phyloP scores from a whole-genome alignment of 306 rosid species.

The Acmispon strigosus region DNA sequence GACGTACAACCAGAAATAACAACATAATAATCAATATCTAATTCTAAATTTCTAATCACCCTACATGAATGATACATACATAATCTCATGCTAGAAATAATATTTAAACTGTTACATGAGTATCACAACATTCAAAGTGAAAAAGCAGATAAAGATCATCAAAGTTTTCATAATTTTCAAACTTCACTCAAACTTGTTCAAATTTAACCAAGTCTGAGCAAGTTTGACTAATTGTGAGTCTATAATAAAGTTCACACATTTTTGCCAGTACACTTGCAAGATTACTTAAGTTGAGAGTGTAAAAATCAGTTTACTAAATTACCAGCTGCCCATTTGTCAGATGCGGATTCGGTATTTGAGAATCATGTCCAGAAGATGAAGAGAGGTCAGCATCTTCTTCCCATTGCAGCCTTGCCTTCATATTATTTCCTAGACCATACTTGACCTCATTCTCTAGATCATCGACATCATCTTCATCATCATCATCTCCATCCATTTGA shows the following conservation, averaged over 20 bases:
- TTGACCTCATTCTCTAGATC: slow-evolving; percentile 79
- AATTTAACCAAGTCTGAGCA: not conserved
- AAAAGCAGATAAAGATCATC: not conserved
- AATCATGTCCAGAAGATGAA: slow-evolving; percentile 83
- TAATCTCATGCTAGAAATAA: not conserved
- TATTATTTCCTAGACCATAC: slow-evolving; percentile 50
- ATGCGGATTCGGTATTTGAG: slow-evolving; percentile 71
- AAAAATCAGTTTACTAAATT: slow-evolving; percentile 9
- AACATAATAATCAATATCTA: not conserved
- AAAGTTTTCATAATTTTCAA: not conserved
- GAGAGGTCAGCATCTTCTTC: slow-evolving; percentile 88
- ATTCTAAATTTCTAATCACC: not conserved
- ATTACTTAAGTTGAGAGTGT: not conserved
- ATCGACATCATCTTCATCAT: slow-evolving; percentile 76
- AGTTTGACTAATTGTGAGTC: not conserved
- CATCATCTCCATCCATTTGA: slow-evolving; percentile 72
- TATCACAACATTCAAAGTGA: not conserved
- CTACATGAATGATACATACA: not conserved
- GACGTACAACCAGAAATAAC: no score
- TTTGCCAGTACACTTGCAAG: not conserved
- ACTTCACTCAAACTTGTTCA: not conserved
- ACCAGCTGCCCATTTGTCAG: slow-evolving; percentile 69
- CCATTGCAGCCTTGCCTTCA: slow-evolving; percentile 60
- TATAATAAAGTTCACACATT: not conserved
- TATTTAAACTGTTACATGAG: not conserved